phyloP scores from a whole-genome alignment of 345 rosid genomes.

The Eucalyptus dawsonii region DNA sequence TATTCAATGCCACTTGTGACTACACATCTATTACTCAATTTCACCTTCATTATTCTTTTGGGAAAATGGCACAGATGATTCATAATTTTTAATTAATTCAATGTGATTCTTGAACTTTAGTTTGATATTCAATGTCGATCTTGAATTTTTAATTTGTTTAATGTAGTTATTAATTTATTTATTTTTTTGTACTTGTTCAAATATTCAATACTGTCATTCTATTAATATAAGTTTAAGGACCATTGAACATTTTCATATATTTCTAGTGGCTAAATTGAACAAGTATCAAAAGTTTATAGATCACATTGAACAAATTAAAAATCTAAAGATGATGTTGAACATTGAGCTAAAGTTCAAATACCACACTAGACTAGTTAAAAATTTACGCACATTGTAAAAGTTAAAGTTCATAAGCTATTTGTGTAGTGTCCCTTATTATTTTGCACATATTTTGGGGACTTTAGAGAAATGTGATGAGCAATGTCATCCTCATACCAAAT shows the following conservation, averaged over 20 bases:
- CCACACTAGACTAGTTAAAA: rapidly evolving
- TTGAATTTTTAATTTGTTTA: rapidly evolving
- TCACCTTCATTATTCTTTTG: rapidly evolving
- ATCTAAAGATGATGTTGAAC: rapidly evolving
- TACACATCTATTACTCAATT: rapidly evolving
- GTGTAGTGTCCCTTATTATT: too few species aligned
- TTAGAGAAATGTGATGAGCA: not conserved
- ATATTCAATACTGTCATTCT: too few species aligned
- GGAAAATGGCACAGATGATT: rapidly evolving
- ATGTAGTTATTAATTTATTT: too few species aligned
- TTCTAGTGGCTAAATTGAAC: too few species aligned
- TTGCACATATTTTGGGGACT: not conserved
- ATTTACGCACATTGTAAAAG: too few species aligned
- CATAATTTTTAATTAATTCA: too few species aligned
- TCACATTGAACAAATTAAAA: too few species aligned
- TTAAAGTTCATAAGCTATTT: too few species aligned
- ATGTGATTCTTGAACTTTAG: rapidly evolving
- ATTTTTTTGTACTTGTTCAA: not conserved
- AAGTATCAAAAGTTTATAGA: rapidly evolving
- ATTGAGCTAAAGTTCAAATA: too few species aligned
- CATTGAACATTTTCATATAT: too few species aligned
- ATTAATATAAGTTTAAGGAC: too few species aligned
- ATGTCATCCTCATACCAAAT: too few species aligned
- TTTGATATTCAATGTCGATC: rapidly evolving
- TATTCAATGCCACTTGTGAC: not conserved